These are phyloP conservation scores for Aaosphaeria pasadenensis DNA, from an alignment of 2,329 filamentous ascomycete species.

Conservation along the genomic window DNA sequence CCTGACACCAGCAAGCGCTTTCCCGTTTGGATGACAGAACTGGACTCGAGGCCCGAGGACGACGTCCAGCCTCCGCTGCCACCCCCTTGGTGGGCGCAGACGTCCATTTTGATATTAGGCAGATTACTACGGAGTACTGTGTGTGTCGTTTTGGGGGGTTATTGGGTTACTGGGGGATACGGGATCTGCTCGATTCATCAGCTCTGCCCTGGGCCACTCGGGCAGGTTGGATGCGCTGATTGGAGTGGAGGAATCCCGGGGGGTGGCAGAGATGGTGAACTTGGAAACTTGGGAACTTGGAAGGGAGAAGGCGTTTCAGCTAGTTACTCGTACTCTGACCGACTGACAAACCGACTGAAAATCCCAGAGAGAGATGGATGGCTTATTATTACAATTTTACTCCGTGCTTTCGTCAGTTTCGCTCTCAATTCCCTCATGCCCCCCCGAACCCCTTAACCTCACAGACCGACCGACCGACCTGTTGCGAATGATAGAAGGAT, in stretches of 20 bases:
- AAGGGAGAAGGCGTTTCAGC: constrained; percentile 5
- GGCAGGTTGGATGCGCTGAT: constrained; percentile 21
- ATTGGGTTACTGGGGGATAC: constrained; percentile 11
- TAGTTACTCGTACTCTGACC: not conserved
- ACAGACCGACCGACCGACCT: no score
- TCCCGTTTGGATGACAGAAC: constrained; percentile 3
- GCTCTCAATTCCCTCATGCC: no score
- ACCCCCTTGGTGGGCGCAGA: constrained; percentile 19
- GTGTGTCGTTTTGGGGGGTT: no score
- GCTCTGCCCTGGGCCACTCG: constrained; percentile 20
- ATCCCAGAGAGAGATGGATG: no score
- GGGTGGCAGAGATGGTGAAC: constrained; percentile 15
- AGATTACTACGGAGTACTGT: constrained; percentile 17
- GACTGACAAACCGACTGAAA: no score
- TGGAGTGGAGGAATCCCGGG: constrained; percentile 17
- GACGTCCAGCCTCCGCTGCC: constrained; percentile 18
- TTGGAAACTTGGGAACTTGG: not conserved
- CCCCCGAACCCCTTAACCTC: no score
- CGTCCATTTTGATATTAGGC: constrained; percentile 32
- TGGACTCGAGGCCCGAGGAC: no score
- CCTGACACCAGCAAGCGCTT: constrained; percentile 1
- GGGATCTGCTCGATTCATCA: constrained; percentile 12
- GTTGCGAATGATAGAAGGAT: no score
- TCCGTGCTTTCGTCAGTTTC: no score
- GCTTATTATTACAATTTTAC: no score